Evolutionary conservation across 2,329 filamentous ascomycete species (phyloP).

Genomic region (Zasmidium angulare): DNA sequence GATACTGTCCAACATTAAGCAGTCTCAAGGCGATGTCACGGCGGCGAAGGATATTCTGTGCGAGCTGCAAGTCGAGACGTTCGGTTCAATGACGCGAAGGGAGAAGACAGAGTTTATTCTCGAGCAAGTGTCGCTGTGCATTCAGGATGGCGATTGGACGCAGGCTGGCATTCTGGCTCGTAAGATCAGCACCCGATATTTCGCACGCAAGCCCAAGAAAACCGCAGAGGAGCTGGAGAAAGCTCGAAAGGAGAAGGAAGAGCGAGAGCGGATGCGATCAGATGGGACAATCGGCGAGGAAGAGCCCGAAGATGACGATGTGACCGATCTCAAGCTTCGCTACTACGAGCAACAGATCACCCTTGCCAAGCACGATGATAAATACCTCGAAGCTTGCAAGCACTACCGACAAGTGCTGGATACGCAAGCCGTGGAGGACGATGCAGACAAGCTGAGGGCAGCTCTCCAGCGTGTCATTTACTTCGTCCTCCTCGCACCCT

Average conservation of each 20-base stretch:
- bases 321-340: conserved; percentile 90
- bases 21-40: conserved; percentile 86
- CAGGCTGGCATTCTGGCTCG: conserved; percentile 90
- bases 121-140: conserved; percentile 90
- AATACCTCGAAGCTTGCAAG: conserved; percentile 97
- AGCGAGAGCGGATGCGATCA: conserved; percentile 75
- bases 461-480: conserved; percentile 93
- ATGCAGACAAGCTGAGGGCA: conserved; percentile 78
- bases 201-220: conserved; percentile 88
- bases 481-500: conserved; percentile 92
- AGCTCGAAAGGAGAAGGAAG: conserved; percentile 78
- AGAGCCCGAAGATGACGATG: conserved; percentile 79
- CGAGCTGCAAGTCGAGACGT: conserved; percentile 97
- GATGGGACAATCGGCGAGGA: conserved; percentile 58
- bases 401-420: conserved; percentile 96
- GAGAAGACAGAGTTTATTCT: conserved; percentile 99
- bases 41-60: conserved; percentile 90
- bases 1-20: conserved; percentile 97
- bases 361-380: conserved; percentile 92
- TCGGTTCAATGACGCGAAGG: conserved; percentile 93
- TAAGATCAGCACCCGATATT: conserved; percentile 95
- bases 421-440: conserved; percentile 91
- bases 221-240: conserved; percentile 85
- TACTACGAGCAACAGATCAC: conserved; percentile 98
- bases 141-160: conserved; percentile 93